Evolutionary conservation across 257 asterid species (phyloP), one percentile per base, ranked within the genome.

Genomic region (Orobanche coerulescens): DNA sequence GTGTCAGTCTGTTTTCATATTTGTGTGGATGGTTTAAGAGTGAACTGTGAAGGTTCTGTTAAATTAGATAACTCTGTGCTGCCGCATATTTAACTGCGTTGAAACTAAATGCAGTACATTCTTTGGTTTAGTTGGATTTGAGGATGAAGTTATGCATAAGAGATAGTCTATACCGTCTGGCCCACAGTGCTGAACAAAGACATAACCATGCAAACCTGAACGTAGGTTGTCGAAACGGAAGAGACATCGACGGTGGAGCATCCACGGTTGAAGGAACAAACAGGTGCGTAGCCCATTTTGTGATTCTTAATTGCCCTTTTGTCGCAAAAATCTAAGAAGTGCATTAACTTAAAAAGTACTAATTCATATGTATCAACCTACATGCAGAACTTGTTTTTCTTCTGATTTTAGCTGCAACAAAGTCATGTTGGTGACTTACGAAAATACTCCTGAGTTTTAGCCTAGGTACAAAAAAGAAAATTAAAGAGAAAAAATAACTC

Each of bases 131-230:
- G 98, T 69, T 91, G 96, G 95, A 91, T 75, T 48, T 67, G 69
- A 78, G 73, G 79, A 91, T 89, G 20, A 91, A 88, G 73, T 75
- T 91, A 63, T 85, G 94, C 83, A 84, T 91, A 77, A 78, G 95
- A 75, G 98, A 88, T 61, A 82, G 98, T 77, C 73, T 91, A 60
- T 88, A 84, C 78, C 95, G 96, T 64, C 72, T 91, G 70, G 98
- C 98, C 42, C 72, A 66, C 54, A 82, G 88, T 86, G 95, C 98
- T 73, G 88, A 80, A 73, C 90, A 77, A 42, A 82, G 96, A 63
- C 88, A 84, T 52, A 71, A 72, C 66, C 75, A 37, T 42, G 72
- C 65, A 54, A 65, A 65, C 70, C 28, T 64, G 58, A 69, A 71
- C 25, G 69, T 37, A 46, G 66, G 69, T 57, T 59, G 39, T 64